These are phyloP conservation scores for Lolium perenne DNA, from an alignment of 176 grass and related monocot genomes.

Conservation along the genomic window DNA sequence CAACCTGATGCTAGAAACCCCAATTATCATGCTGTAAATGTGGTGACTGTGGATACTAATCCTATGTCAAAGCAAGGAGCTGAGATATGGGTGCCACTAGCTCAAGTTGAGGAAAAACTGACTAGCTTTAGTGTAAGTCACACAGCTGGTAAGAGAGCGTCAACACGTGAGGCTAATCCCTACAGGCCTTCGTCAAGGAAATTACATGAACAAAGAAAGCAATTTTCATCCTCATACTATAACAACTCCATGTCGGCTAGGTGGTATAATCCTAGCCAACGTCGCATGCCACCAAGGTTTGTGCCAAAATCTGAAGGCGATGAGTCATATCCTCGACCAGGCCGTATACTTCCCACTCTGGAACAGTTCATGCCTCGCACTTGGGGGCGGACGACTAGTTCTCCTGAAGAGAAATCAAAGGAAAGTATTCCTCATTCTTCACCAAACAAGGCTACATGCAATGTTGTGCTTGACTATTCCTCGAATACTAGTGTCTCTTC, in stretches of 20 bases:
- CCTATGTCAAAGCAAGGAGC: background rate
- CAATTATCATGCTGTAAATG: background rate
- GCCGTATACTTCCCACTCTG: accelerated
- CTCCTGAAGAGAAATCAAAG: no score
- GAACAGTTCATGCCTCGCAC: no score
- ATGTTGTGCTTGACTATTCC: no score
- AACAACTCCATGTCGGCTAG: background rate
- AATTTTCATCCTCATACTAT: background rate
- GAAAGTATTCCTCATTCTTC: no score
- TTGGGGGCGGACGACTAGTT: no score
- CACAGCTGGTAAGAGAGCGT: background rate
- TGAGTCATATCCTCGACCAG: background rate
- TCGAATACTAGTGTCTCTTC: no score
- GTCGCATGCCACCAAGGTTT: background rate
- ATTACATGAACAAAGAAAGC: no score
- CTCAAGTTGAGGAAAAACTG: background rate
- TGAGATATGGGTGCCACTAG: background rate
- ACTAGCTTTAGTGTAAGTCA: background rate
- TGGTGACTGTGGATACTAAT: background rate
- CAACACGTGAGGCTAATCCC: background rate
- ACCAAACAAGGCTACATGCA: no score
- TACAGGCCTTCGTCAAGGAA: background rate
- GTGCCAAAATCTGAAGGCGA: background rate
- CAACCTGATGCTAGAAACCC: background rate
- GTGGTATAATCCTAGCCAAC: background rate